Base-by-base conservation (phyloP, 495 filamentous ascomycete genomes). In the Tuber magnatum region DNA sequence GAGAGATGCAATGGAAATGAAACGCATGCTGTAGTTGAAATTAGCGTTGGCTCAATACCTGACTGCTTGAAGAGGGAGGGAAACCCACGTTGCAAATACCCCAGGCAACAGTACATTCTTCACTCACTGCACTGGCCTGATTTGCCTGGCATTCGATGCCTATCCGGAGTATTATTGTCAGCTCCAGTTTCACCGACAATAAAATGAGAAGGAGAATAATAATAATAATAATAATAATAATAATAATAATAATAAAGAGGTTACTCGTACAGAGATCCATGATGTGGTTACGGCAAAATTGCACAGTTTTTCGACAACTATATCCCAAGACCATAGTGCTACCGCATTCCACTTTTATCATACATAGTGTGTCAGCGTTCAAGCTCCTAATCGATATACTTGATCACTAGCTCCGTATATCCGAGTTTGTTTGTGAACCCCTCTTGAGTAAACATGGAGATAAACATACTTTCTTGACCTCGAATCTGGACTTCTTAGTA, bases 121-220 rank as follows among this genome's bases (percentile, higher is more conserved):
- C 95, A 69, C 91, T 97, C 20, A 95, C 97, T 70, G 95, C 94
- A 41, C 94, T 97, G 46, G 94, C 94, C 84, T 99, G 95, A 84
- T 99, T 99, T n/a, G 95, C 95, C 85, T 99, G 95, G 82, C 95
- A 99, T 84, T 99, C 95, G 77, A 99, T 99, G 83, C 94, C 93
- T 96, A 77, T 38, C 3, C n/a, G 70, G 72, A 40, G 32, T 12
- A 12, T 16, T 28, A 71, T 83, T 78, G 83, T 80, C 71, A 56
- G 46, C 28, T n/a, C 28, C 48, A 40, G 43, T n/a, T 68, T 71
- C 24, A 46, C 20, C 14, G 28, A 38, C 24, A 14, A 39, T 35
- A 65, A 65, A 61, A 40, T 28, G 41, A 22, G 65, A 22, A n/a
- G 24, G 38, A 46, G 51, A 35, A 22, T 28, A 28, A n/a, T 32